Evolutionary conservation across 306 rosid genomes (phyloP).

Genomic region (Albizia julibrissin): DNA sequence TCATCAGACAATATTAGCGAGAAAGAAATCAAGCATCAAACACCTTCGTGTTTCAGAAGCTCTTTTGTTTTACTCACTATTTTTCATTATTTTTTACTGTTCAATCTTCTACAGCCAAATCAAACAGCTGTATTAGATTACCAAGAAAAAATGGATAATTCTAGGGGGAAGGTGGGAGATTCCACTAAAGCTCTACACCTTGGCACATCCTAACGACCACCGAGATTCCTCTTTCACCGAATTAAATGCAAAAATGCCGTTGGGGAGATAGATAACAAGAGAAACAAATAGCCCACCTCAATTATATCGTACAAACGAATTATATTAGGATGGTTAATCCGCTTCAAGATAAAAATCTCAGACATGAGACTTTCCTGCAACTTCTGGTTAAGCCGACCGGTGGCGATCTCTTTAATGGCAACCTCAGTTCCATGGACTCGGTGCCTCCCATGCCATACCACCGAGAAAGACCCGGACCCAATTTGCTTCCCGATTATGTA

Average conservation of each 20-base stretch:
- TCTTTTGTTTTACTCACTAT: not conserved
- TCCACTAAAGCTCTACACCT: not conserved
- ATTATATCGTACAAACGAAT: slow-evolving; percentile 85
- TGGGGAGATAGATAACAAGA: not conserved
- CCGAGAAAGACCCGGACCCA: slow-evolving; percentile 97
- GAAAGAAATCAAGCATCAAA: not conserved
- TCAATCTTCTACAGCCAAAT: not conserved
- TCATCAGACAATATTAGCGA: not conserved
- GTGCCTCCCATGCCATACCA: slow-evolving; percentile 94
- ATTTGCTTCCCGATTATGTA: slow-evolving; percentile 78
- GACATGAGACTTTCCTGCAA: slow-evolving; percentile 92
- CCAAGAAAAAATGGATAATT: not conserved
- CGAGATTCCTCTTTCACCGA: not conserved
- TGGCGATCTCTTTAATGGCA: slow-evolving; percentile 93
- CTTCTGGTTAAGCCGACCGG: slow-evolving; percentile 75
- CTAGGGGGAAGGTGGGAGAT: not conserved
- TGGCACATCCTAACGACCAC: slow-evolving; percentile 6
- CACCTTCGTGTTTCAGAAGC: not conserved
- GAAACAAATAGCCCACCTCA: slow-evolving; percentile 50
- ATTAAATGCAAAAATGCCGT: not conserved
- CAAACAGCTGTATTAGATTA: slow-evolving; percentile 1
- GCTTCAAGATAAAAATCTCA: slow-evolving; percentile 83
- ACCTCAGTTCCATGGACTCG: slow-evolving; percentile 91
- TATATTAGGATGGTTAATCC: slow-evolving; percentile 86
- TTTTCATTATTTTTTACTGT: slow-evolving; percentile 2